Evolutionary conservation across 2,329 filamentous ascomycete species (phyloP).

Genomic region (Alternaria longipes): DNA sequence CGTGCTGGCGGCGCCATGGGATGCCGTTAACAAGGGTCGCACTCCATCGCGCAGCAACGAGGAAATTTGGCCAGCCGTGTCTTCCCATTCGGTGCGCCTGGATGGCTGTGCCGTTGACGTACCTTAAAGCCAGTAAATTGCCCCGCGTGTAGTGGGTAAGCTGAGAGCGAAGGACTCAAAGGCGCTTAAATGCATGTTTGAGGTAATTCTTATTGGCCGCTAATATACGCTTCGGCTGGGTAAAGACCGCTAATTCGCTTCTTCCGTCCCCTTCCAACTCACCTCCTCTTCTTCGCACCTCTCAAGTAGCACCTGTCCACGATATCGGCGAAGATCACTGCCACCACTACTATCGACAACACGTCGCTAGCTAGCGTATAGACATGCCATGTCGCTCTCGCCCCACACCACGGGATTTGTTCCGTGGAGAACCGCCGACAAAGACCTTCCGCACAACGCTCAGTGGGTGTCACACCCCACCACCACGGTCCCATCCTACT

Average conservation of each 20-base stretch:
- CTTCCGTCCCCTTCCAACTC: slow-evolving; percentile 19
- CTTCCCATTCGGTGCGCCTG: slow-evolving; percentile 35
- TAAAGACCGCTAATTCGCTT: slow-evolving; percentile 35
- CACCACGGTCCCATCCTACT: slow-evolving; percentile 7
- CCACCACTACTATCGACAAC: slow-evolving; percentile 9
- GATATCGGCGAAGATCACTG: slow-evolving; percentile 15
- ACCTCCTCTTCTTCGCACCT: slow-evolving; percentile 11
- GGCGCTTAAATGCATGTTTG: slow-evolving; percentile 44
- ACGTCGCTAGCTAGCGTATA: slow-evolving; percentile 7
- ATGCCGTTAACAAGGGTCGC: slow-evolving; percentile 35
- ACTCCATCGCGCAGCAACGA: slow-evolving; percentile 41
- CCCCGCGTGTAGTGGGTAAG: slow-evolving; percentile 26
- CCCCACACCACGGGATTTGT: slow-evolving; percentile 15
- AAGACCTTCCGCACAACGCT: slow-evolving; percentile 6
- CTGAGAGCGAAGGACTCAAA: slow-evolving; percentile 22
- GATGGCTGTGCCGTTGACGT: slow-evolving; percentile 32
- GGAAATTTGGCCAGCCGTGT: slow-evolving; percentile 34
- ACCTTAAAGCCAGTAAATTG: slow-evolving; percentile 32
- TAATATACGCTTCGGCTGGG: slow-evolving; percentile 23
- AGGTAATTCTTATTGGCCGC: slow-evolving; percentile 26
- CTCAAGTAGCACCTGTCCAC: slow-evolving; percentile 6
- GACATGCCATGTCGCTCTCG: slow-evolving; percentile 2
- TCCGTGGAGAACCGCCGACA: slow-evolving; percentile 8
- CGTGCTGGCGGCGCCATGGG: slow-evolving; percentile 38
- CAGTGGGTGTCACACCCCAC: slow-evolving; percentile 16